These are phyloP conservation scores for Trypanosoma lewisi DNA, from an alignment of 208 protist species.

Conservation along the genomic window DNA sequence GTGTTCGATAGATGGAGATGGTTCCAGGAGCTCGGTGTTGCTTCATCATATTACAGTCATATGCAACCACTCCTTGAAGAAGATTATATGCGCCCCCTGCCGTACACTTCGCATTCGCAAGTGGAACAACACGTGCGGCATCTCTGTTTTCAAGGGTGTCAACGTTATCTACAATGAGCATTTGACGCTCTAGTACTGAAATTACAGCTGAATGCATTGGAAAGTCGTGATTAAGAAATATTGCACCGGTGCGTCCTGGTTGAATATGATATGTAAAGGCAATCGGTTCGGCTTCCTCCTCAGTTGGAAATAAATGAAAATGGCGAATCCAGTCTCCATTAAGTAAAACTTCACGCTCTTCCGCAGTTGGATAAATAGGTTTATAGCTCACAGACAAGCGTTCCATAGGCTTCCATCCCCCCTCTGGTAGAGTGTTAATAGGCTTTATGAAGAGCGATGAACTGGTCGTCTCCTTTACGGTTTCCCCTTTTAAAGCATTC, in stretches of 20 bases:
- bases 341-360: constrained; percentile 74
- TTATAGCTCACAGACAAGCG: constrained; percentile 39
- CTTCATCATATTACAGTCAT: constrained; percentile 82
- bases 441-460: constrained; percentile 21
- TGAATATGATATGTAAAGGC: constrained; percentile 85
- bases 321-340: constrained; percentile 84
- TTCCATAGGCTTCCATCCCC: constrained; percentile 75
- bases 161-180: constrained; percentile 76
- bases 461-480: background rate
- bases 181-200: constrained; percentile 73
- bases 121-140: constrained; percentile 36
- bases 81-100: constrained; percentile 45
- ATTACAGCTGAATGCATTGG: constrained; percentile 82
- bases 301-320: constrained; percentile 74
- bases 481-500: background rate
- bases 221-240: constrained; percentile 75
- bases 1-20: constrained; percentile 72
- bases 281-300: constrained; percentile 40
- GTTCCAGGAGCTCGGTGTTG: constrained; percentile 81
- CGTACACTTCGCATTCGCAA: constrained; percentile 54
- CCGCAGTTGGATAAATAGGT: constrained; percentile 50
- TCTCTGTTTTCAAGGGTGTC: constrained; percentile 52
- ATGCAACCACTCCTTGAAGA: constrained; percentile 67
- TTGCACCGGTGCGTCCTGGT: constrained; percentile 74
- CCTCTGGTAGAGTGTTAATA: constrained; percentile 53